These are phyloP conservation scores for Chrysosporium queenslandicum DNA, from an alignment of 2,329 filamentous ascomycete species.

Conservation along the genomic window DNA sequence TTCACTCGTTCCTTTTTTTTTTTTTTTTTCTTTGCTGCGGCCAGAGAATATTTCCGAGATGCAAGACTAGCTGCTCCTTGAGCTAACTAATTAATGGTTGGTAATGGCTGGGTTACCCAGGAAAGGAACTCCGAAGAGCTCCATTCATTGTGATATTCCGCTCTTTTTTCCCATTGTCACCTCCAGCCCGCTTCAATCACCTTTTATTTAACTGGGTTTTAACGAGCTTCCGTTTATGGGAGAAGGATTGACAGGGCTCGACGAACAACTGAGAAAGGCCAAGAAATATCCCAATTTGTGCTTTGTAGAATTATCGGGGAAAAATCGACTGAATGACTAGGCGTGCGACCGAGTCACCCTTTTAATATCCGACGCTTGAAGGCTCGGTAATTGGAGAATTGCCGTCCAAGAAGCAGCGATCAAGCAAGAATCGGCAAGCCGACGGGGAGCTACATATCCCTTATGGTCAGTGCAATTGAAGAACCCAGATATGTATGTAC, in stretches of 20 bases:
- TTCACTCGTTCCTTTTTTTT: no score
- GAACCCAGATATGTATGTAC: background rate
- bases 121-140: background rate
- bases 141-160: no score
- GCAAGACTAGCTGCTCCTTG: background rate
- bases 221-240: no score
- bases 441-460: background rate
- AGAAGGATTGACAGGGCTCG: no score
- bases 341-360: background rate
- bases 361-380: background rate
- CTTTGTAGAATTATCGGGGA: no score
- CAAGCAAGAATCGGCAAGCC: conserved; percentile 1
- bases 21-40: no score
- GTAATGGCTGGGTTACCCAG: no score
- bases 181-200: no score
- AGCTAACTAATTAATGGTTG: background rate
- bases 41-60: background rate
- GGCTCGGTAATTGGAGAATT: background rate
- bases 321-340: background rate
- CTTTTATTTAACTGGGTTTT: no score
- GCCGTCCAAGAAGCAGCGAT: background rate
- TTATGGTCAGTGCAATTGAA: background rate
- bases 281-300: no score
- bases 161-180: no score
- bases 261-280: no score